These are phyloP conservation scores for Aspergillus spinulosporus DNA, from an alignment of 2,329 filamentous ascomycete genomes.

Conservation along the genomic window DNA sequence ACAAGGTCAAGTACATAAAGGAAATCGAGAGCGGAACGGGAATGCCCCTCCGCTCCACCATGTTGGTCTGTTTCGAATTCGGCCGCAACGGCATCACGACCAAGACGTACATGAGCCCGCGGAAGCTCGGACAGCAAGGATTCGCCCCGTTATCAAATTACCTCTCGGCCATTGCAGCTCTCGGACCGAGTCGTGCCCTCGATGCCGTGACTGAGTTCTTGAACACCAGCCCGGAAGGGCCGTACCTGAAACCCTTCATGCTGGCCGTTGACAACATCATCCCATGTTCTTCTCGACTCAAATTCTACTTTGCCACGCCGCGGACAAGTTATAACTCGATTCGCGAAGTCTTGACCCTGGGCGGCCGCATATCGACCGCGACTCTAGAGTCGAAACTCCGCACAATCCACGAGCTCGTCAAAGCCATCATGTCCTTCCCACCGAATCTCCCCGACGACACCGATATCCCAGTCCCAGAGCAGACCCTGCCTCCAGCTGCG, in stretches of 20 bases:
- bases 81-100: background rate
- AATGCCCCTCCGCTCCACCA: background rate
- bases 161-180: background rate
- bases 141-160: background rate
- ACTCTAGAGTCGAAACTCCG: background rate
- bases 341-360: conserved; percentile 7
- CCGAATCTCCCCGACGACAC: background rate
- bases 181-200: conserved; percentile 1
- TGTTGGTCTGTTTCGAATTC: conserved; percentile 2
- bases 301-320: conserved; percentile 12
- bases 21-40: background rate
- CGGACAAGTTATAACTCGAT: conserved; percentile 7
- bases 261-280: conserved; percentile 12
- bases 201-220: conserved; percentile 3
- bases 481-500: no score
- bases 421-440: background rate
- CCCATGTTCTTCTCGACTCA: conserved; percentile 9
- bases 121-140: background rate
- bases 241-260: conserved; percentile 5
- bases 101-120: conserved; percentile 2
- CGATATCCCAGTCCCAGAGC: background rate
- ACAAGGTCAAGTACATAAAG: background rate
- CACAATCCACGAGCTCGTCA: conserved; percentile 16
- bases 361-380: background rate
- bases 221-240: background rate